phyloP scores from a whole-genome alignment of 495 filamentous ascomycete genomes.

The Lophiotrema nucula region DNA sequence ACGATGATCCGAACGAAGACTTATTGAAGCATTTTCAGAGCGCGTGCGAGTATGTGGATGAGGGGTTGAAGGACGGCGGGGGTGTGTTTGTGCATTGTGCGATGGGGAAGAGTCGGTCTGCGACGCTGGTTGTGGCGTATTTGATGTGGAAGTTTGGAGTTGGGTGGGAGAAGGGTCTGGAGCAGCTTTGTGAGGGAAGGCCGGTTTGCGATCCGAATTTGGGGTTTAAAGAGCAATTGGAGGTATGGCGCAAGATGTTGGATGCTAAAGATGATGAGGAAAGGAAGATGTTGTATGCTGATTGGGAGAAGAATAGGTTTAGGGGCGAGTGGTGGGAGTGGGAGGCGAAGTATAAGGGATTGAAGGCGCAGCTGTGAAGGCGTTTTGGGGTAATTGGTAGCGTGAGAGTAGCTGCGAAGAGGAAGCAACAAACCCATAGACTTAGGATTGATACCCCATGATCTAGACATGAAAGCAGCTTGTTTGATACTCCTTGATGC shows the following conservation, averaged over 20 bases:
- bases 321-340: conserved; percentile 35
- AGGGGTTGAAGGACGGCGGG: conserved; percentile 24
- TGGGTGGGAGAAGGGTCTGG: conserved; percentile 22
- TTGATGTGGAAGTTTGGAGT: conserved; percentile 34
- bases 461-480: too few relatives aligned
- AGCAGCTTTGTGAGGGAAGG: conserved; percentile 35
- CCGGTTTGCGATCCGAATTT: conserved; percentile 38
- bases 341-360: conserved; percentile 20
- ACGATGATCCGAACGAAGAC: conserved; percentile 38
- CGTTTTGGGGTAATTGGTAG: too few relatives aligned
- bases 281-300: conserved; percentile 19
- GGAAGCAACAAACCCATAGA: too few relatives aligned
- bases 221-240: conserved; percentile 38
- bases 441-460: too few relatives aligned
- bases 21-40: conserved; percentile 32
- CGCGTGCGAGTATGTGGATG: conserved; percentile 30
- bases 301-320: conserved; percentile 33
- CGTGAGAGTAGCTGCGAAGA: too few relatives aligned
- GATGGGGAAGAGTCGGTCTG: conserved; percentile 39
- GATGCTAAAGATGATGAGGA: conserved; percentile 7
- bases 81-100: conserved; percentile 40
- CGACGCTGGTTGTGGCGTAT: conserved; percentile 35
- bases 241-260: conserved; percentile 30
- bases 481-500: too few relatives aligned
- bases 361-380: conserved; percentile 15